phyloP scores from a whole-genome alignment of 1,139 yeast species.

The Kodamaea alishanica region DNA sequence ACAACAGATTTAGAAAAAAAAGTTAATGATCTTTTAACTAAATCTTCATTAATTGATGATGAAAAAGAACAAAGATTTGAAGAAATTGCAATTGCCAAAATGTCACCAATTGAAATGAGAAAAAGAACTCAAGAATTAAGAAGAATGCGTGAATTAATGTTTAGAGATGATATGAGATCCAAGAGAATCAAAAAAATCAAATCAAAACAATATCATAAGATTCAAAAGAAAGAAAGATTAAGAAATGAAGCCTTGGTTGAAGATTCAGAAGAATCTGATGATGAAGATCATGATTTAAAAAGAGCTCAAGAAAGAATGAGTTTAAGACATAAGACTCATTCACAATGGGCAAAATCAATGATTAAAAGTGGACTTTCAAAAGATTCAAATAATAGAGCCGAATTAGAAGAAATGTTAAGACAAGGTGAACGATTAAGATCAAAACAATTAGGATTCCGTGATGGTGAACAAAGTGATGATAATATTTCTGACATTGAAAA shows the following conservation, averaged over 20 bases:
- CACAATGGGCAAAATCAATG: conserved; percentile 90
- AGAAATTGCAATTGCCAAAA: conserved; percentile 76
- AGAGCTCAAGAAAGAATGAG: conserved; percentile 93
- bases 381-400: conserved; percentile 78
- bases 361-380: conserved; percentile 86
- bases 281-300: conserved; percentile 63
- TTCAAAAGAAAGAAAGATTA: conserved; percentile 79
- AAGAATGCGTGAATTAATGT: conserved; percentile 92
- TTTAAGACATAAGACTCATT: conserved; percentile 80
- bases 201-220: conserved; percentile 82
- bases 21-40: conserved; percentile 56
- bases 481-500: conserved; percentile 50
- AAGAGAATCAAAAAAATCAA: conserved; percentile 90
- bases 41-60: conserved; percentile 70
- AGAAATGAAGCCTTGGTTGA: conserved; percentile 70
- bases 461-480: conserved; percentile 51
- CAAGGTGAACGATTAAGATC: conserved; percentile 76
- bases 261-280: conserved; percentile 52
- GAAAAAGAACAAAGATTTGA: conserved; percentile 79
- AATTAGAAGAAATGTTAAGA: conserved; percentile 89
- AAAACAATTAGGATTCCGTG: conserved; percentile 68
- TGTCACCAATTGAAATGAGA: conserved; percentile 75
- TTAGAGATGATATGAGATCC: conserved; percentile 88
- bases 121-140: conserved; percentile 81
- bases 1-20: conserved; percentile 65